phyloP scores from a whole-genome alignment of 148 eudicot genomes.

The Heliosperma pusillum region DNA sequence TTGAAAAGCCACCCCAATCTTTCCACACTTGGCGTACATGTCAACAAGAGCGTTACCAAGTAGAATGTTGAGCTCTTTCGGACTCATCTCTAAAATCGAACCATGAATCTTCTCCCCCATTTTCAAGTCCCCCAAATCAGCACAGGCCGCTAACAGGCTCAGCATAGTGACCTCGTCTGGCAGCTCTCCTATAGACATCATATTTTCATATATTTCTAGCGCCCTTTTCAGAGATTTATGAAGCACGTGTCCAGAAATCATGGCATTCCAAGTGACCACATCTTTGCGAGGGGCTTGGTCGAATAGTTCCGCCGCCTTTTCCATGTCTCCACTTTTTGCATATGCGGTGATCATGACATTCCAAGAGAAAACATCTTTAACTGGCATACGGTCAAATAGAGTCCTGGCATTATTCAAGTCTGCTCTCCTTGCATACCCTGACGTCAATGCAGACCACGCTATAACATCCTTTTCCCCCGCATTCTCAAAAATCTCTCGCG shows the following conservation, averaged over 20 bases:
- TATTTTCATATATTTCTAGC: slow-evolving; percentile 45
- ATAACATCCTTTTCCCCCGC: slow-evolving; percentile 51
- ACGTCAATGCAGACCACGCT: slow-evolving; percentile 67
- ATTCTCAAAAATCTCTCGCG: slow-evolving; percentile 55
- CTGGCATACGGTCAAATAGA: slow-evolving; percentile 54
- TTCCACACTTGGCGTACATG: slow-evolving; percentile 7
- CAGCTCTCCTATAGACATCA: slow-evolving; percentile 49
- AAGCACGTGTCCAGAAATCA: slow-evolving; percentile 66
- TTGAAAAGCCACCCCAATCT: background rate
- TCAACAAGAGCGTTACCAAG: slow-evolving; percentile 4
- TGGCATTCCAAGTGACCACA: slow-evolving; percentile 80
- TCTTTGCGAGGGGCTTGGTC: slow-evolving; percentile 50
- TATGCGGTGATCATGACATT: slow-evolving; percentile 84
- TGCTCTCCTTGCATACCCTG: slow-evolving; percentile 56
- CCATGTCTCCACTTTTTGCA: slow-evolving; percentile 71
- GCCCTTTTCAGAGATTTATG: slow-evolving; percentile 64
- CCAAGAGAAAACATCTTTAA: slow-evolving; percentile 52
- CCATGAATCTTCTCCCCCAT: background rate
- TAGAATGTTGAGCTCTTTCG: background rate
- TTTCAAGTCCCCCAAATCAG: slow-evolving; percentile 21
- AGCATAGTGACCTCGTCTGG: slow-evolving; percentile 73
- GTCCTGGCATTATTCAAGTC: slow-evolving; percentile 45
- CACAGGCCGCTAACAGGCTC: slow-evolving; percentile 71
- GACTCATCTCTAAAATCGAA: background rate
- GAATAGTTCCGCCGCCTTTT: slow-evolving; percentile 53